phyloP scores from a whole-genome alignment of 495 filamentous ascomycete genomes.

The Letharia columbiana region DNA sequence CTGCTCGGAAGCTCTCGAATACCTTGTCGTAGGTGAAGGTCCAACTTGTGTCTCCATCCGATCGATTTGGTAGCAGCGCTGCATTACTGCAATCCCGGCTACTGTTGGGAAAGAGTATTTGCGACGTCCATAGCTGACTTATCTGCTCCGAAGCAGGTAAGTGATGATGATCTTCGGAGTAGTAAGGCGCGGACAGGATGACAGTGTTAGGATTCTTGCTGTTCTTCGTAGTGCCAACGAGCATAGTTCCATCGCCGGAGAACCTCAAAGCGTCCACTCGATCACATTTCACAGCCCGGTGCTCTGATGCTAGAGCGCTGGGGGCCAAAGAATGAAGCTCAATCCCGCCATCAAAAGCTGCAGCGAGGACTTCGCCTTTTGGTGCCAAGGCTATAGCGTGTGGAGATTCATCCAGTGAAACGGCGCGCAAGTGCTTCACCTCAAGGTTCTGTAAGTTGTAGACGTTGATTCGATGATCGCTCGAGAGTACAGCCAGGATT shows the following conservation, averaged over 20 bases:
- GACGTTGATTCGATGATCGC: conserved; percentile 71
- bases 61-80: conserved; percentile 57
- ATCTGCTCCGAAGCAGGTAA: conserved; percentile 54
- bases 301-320: conserved; percentile 53
- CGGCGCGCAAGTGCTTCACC: conserved; percentile 56
- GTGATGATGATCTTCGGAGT: conserved; percentile 38
- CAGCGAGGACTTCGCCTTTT: conserved; percentile 69
- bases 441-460: conserved; percentile 58
- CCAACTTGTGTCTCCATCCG: conserved; percentile 68
- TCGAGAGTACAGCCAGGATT: conserved; percentile 69
- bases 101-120: conserved; percentile 75
- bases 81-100: conserved; percentile 70
- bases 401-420: conserved; percentile 67
- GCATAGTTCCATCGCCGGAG: conserved; percentile 72
- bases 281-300: conserved; percentile 74
- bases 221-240: conserved; percentile 70
- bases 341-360: conserved; percentile 79
- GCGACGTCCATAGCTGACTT: conserved; percentile 78
- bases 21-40: conserved; percentile 70
- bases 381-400: conserved; percentile 73
- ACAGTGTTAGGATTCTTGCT: conserved; percentile 59
- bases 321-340: conserved; percentile 71
- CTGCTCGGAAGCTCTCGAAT: conserved; percentile 67
- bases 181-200: conserved; percentile 73
- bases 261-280: conserved; percentile 71